phyloP scores from a whole-genome alignment of 768 basidiomycete genomes.

The Polyporus arcularius region DNA sequence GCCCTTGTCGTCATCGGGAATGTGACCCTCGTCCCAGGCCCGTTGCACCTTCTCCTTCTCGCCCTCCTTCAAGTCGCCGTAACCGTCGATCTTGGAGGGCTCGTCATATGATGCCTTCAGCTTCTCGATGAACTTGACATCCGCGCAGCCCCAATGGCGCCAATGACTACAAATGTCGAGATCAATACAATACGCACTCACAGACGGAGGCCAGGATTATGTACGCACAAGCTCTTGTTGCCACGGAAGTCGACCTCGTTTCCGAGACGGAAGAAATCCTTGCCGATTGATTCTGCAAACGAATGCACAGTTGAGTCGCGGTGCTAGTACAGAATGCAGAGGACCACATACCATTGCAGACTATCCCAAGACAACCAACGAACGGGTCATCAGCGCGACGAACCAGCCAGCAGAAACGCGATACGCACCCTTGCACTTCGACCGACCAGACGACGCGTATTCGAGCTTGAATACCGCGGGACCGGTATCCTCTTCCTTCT shows the following conservation, averaged over 20 bases:
- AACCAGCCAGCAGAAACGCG: no score
- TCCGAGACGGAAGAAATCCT: conserved; percentile 45
- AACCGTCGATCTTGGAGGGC: conserved; percentile 45
- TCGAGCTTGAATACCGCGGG: conserved; percentile 31
- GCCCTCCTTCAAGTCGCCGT: conserved; percentile 37
- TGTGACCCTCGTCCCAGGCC: conserved; percentile 44
- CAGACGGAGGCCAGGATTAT: no score
- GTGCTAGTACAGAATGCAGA: not conserved
- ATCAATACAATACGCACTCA: no score
- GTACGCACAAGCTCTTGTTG: conserved; percentile 34
- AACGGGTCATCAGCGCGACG: not conserved
- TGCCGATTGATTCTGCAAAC: conserved; percentile 35
- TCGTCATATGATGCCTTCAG: conserved; percentile 39
- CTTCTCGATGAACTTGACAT: conserved; percentile 36
- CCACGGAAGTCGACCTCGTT: conserved; percentile 42
- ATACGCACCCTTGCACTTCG: conserved; percentile 36
- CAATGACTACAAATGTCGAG: conserved; percentile 30
- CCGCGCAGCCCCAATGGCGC: conserved; percentile 48
- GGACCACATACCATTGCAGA: conserved; percentile 16
- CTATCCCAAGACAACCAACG: conserved; percentile 1
- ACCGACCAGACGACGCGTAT: conserved; percentile 31
- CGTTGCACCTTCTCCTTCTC: conserved; percentile 44
- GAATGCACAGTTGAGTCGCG: not conserved
- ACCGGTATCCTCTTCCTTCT: conserved; percentile 32
- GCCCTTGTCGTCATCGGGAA: conserved; percentile 39